Evolutionary conservation across 768 basidiomycete species (phyloP).

Genomic region (Piloderma croceum): DNA sequence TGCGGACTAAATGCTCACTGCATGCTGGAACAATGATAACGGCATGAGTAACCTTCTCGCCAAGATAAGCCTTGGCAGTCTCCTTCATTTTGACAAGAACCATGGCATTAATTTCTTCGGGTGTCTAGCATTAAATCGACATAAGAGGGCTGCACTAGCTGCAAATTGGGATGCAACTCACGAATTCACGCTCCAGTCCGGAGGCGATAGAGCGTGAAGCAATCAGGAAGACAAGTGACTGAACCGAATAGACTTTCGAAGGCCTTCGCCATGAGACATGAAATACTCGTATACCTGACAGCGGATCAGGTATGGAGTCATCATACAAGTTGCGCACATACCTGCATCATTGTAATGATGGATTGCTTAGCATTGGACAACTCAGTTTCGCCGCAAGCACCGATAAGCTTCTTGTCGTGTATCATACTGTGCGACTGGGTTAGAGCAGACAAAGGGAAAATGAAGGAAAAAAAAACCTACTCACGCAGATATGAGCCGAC

Average conservation of each 20-base stretch:
- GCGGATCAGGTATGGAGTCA: constrained; percentile 3
- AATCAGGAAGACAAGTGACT: constrained; percentile 97
- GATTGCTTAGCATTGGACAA: constrained; percentile 93
- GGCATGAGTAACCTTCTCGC: constrained; percentile 55
- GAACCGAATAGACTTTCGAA: constrained; percentile 97
- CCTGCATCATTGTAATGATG: constrained; percentile 96
- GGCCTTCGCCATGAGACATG: constrained; percentile 97
- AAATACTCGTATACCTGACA: constrained; percentile 93
- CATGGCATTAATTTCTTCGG: constrained; percentile 68
- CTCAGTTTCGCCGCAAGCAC: constrained; percentile 92
- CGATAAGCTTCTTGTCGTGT: constrained; percentile 90
- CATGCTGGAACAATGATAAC: constrained; percentile 54
- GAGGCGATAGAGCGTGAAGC: constrained; percentile 96
- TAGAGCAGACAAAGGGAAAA: constrained; percentile 15
- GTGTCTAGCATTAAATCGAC: no score
- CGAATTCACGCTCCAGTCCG: no score
- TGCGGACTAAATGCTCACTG: constrained; percentile 31
- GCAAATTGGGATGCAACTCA: not conserved
- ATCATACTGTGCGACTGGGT: constrained; percentile 63
- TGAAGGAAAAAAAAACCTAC: constrained; percentile 58
- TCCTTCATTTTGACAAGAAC: constrained; percentile 65
- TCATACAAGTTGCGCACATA: constrained; percentile 21
- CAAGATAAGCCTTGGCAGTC: constrained; percentile 66
- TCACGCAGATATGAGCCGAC: constrained; percentile 88
- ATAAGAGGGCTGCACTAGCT: not conserved